Evolutionary conservation across 805 yeast genomes (phyloP), one percentile per base, ranked within the genome.

Genomic region (Zygosaccharomyces rouxii): DNA sequence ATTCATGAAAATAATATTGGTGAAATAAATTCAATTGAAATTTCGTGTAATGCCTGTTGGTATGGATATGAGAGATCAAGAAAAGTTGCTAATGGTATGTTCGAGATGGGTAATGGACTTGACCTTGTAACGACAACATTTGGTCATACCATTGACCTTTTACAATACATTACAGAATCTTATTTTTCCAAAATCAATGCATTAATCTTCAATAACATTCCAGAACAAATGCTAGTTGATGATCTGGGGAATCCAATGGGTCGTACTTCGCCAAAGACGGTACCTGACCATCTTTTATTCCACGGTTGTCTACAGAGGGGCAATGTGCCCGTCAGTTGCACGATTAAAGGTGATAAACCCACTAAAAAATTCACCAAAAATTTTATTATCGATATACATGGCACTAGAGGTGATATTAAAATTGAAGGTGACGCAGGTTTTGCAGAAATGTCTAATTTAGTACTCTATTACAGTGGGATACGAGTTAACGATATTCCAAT

Each of bases 401-500:
- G 68, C 16, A 61, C 68, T 13, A 62, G 58, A 45, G 68, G 68
- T 42, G 67, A 64, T 53, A 46, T 62, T 16, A 64, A 62, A 46
- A 49, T 64, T 16, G 68, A 64, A 49, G 68, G 68, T 38, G 67
- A 64, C 45, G 68, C 67, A 6, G 68, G 68, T n/a, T 64, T 64
- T 46, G 64, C 65, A 1, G 67, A 62, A 42, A 60, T 64, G 10
- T 61, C 68, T 5, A 64, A 62, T 44, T 47, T 64, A 9, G 67
- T 62, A 1, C 48, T 64, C 30, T 64, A 62, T 48, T 64, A 61
- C 46, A 60, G 62, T 47, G 68, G 68, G 38, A 48, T 50, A 7
- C 58, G 58, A 31, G 50, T 53, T 16, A 50, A 57, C 37, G 63
- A 55, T n/a, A 14, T 38, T 7, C 51, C 52, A 26, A 14, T 29